phyloP scores from a whole-genome alignment of 208 protist genomes.

The Leishmania tarentolae region DNA sequence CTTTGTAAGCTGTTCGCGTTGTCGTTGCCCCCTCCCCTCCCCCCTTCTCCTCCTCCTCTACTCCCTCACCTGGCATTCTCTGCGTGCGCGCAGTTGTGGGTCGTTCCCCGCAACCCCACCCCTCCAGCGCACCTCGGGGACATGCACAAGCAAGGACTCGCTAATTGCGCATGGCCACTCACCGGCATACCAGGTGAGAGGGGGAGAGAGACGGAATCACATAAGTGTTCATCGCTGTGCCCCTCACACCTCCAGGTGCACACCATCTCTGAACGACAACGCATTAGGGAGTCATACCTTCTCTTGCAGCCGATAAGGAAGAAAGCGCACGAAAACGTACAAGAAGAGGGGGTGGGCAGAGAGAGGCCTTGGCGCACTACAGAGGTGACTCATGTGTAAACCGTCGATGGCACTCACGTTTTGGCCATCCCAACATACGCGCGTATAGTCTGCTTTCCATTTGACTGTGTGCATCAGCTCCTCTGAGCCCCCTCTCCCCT shows the following conservation, averaged over 20 bases:
- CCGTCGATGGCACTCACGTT: neutral
- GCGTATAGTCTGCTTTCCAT: neutral
- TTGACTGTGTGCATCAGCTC: neutral
- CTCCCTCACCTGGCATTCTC: neutral
- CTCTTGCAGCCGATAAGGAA: neutral
- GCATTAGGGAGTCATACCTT: neutral
- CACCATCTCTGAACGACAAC: neutral
- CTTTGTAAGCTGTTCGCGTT: neutral
- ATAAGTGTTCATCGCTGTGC: neutral
- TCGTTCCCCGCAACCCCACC: neutral
- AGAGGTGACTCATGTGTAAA: neutral
- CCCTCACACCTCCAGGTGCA: neutral
- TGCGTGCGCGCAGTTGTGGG: neutral
- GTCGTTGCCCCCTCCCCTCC: neutral
- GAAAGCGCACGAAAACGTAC: neutral
- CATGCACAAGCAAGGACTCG: neutral
- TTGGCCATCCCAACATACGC: neutral
- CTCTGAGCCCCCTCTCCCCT: neutral
- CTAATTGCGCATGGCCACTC: neutral
- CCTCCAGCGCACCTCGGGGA: neutral
- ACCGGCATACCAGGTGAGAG: neutral
- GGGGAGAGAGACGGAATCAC: neutral
- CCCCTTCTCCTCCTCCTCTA: neutral
- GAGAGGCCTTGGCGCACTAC: neutral
- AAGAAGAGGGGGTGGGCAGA: neutral